Evolutionary conservation across 2,329 filamentous ascomycete species (phyloP), one percentile per base, ranked within the genome.

Genomic region (Dothiorella sarmentorum): DNA sequence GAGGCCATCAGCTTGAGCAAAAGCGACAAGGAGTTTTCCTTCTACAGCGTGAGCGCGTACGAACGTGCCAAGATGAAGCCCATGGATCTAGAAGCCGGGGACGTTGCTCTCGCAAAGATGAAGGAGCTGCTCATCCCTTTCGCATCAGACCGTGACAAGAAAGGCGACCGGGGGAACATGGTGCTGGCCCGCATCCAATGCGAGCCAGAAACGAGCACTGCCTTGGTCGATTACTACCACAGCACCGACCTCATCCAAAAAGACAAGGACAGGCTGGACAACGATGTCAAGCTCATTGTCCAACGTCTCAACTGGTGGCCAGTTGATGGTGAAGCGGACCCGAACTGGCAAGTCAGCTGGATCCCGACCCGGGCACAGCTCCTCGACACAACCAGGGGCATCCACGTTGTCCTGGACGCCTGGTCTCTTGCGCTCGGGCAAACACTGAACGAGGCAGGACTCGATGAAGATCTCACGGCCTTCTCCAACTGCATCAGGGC

Each of bases 351-450:
- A n/a, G n/a, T n/a, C n/a, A n/a, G n/a, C n/a, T n/a, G n/a, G n/a
- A n/a, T n/a, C n/a, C n/a, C n/a, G n/a, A n/a, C n/a, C n/a, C n/a
- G n/a, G n/a, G n/a, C n/a, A n/a, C n/a, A n/a, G n/a, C n/a, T n/a
- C n/a, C n/a, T n/a, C n/a, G n/a, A n/a, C n/a, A n/a, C n/a, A n/a
- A n/a, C n/a, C n/a, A n/a, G n/a, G 15, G 64, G 42, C 5, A 61
- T 63, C 37, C 60, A 61, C 22, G 57, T 61, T 6, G 52, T 66
- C 2, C 44, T 65, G 2, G 63, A 62, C 33, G 64, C 65, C 2
- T 67, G 65, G 64, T 31, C 60, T 3, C 26, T 64, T 38, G 49
- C 60, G 5, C 53, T 67, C n/a, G n/a, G n/a, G n/a, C n/a, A n/a
- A n/a, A n/a, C n/a, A n/a, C n/a, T n/a, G n/a, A n/a, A n/a, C n/a